Percentiles rank a stretch among this genome's conserved stretches.
Conservation (phyloP, 2,329 filamentous ascomycete species). For the Colletotrichum coccodes region DNA sequence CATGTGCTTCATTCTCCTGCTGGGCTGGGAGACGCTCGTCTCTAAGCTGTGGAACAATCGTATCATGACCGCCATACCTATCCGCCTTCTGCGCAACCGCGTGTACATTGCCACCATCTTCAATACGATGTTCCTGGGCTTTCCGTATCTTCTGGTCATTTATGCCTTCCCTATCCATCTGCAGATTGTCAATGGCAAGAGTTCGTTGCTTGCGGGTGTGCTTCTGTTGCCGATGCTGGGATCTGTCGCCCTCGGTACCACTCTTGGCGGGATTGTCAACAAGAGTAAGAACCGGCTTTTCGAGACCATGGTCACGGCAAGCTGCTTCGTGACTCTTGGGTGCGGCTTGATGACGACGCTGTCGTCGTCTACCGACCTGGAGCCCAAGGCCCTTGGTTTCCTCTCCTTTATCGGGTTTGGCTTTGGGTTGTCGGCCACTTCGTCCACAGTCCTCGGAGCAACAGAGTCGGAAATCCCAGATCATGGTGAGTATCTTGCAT, state of each 20-base stretch:
- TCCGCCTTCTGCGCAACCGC: conserved; percentile 57
- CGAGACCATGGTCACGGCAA: conserved; percentile 55
- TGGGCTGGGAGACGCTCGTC: conserved; percentile 51
- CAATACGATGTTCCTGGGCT: conserved; percentile 60
- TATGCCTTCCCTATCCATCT: conserved; percentile 61
- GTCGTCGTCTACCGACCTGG: conserved; percentile 41
- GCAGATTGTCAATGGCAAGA: conserved; percentile 60
- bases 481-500: conserved; percentile 50
- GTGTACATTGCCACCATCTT: conserved; percentile 54
- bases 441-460: conserved; percentile 56
- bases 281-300: conserved; percentile 50
- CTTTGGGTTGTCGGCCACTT: conserved; percentile 59
- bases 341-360: conserved; percentile 56
- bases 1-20: conserved; percentile 46
- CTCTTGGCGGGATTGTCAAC: conserved; percentile 54
- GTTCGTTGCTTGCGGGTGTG: conserved; percentile 56
- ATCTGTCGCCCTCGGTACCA: conserved; percentile 56
- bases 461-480: conserved; percentile 54
- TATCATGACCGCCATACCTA: conserved; percentile 56
- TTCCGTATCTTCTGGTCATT: conserved; percentile 59
- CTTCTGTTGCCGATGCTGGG: conserved; percentile 65
- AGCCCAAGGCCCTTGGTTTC: conserved; percentile 59
- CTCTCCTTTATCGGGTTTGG: conserved; percentile 63
- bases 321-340: conserved; percentile 55
- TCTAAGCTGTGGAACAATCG: conserved; percentile 43